These are phyloP conservation scores for Linnemannia exigua DNA, from an alignment of 192 early-diverging fungal species.

Conservation along the genomic window DNA sequence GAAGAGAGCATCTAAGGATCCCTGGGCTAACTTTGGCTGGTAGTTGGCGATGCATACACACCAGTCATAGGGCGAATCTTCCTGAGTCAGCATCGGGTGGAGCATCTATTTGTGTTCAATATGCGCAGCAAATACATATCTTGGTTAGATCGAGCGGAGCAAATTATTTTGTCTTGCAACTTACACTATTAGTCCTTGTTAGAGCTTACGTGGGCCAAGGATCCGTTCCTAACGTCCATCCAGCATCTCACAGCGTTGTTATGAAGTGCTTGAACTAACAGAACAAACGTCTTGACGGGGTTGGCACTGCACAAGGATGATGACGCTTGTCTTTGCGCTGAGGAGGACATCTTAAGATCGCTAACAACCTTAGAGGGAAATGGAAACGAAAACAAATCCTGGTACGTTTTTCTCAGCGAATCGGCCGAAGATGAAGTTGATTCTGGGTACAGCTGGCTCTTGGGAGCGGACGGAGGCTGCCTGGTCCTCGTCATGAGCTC, in stretches of 20 bases:
- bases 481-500: not conserved
- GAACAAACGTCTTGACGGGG: conserved; percentile 39
- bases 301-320: not conserved
- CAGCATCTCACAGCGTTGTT: conserved; percentile 62
- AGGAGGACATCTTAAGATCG: not conserved
- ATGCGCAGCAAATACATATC: too few species aligned
- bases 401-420: conserved; percentile 28
- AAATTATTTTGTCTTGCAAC: not conserved
- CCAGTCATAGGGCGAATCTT: conserved; percentile 61
- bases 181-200: not conserved
- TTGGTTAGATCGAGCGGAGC: not conserved
- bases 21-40: conserved; percentile 35
- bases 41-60: conserved; percentile 36
- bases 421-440: conserved; percentile 9
- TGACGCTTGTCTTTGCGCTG: not conserved
- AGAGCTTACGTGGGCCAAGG: conserved; percentile 54
- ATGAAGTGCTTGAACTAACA: conserved; percentile 58
- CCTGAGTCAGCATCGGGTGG: conserved; percentile 52
- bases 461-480: not conserved
- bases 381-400: conserved; percentile 35
- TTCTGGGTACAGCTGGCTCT: not conserved
- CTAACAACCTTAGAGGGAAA: conserved; percentile 12
- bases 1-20: conserved; percentile 60
- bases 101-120: conserved; percentile 39
- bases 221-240: conserved; percentile 58